Evolutionary conservation across 179 eudicot species (phyloP).

Genomic region (Spergularia azorica): DNA sequence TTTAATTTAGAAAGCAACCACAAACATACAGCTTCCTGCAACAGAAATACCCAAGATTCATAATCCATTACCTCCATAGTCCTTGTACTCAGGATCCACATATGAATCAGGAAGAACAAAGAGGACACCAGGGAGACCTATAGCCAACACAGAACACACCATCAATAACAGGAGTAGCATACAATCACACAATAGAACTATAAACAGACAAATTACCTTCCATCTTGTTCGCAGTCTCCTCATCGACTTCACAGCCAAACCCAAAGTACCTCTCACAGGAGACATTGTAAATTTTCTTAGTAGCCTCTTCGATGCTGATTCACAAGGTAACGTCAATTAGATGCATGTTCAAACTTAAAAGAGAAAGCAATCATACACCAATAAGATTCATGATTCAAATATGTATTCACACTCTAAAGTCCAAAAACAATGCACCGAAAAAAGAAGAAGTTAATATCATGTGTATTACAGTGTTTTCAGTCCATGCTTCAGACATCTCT

Average conservation of each 20-base stretch:
- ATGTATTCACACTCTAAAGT: not conserved
- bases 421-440: not conserved
- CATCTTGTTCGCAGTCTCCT: conserved; percentile 93
- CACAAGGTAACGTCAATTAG: conserved; percentile 9
- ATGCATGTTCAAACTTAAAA: not conserved
- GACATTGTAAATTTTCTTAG: conserved; percentile 85
- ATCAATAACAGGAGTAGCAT: not conserved
- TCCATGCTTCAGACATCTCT: no score
- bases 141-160: conserved; percentile 15
- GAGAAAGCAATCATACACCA: not conserved
- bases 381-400: not conserved
- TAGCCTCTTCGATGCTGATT: conserved; percentile 84
- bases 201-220: conserved; percentile 55
- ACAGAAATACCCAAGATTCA: not conserved
- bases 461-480: no score
- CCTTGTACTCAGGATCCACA: conserved; percentile 93
- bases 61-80: conserved; percentile 72
- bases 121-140: conserved; percentile 90
- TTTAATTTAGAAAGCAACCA: not conserved
- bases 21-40: not conserved
- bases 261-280: conserved; percentile 97
- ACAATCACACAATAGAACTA: not conserved
- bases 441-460: no score
- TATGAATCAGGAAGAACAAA: conserved; percentile 98
- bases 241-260: conserved; percentile 92